These are phyloP conservation scores for Aspergillus amoenus DNA, from an alignment of 2,329 filamentous ascomycete genomes.

Conservation along the genomic window DNA sequence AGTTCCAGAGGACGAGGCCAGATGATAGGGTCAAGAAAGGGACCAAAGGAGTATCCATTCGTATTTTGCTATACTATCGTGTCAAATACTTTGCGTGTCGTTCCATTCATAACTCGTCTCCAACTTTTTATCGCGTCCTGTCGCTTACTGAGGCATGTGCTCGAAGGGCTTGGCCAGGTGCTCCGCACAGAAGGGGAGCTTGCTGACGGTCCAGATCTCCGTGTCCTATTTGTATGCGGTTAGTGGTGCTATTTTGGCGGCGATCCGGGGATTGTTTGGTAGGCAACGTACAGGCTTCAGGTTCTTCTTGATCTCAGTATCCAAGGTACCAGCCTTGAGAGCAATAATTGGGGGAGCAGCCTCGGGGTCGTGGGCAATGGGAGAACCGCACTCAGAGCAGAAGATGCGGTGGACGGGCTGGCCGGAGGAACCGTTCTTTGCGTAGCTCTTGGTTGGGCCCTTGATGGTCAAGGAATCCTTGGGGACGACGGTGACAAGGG, in stretches of 20 bases:
- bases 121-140: neutral
- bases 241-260: neutral
- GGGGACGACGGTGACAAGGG: slow-evolving; percentile 64
- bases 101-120: slow-evolving; percentile 7
- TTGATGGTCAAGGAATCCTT: slow-evolving; percentile 65
- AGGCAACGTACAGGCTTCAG: slow-evolving; percentile 55
- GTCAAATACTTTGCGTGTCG: slow-evolving; percentile 4
- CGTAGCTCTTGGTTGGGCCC: slow-evolving; percentile 65
- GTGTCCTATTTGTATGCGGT: slow-evolving; percentile 43
- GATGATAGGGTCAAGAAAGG: neutral
- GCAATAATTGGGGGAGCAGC: slow-evolving; percentile 70
- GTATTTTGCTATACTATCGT: neutral
- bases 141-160: slow-evolving; percentile 59
- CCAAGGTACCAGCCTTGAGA: slow-evolving; percentile 66
- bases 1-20: no score
- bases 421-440: slow-evolving; percentile 60
- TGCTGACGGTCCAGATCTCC: slow-evolving; percentile 69
- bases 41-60: neutral
- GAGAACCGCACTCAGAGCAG: slow-evolving; percentile 68
- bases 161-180: slow-evolving; percentile 61
- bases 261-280: neutral
- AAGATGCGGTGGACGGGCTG: slow-evolving; percentile 67
- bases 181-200: slow-evolving; percentile 70
- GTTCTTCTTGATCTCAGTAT: slow-evolving; percentile 64
- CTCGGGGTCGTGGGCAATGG: slow-evolving; percentile 69